Percentiles rank a stretch among this genome's conserved stretches.
Conservation (phyloP, 2,329 filamentous ascomycete genomes). For the Phialophora expanda region DNA sequence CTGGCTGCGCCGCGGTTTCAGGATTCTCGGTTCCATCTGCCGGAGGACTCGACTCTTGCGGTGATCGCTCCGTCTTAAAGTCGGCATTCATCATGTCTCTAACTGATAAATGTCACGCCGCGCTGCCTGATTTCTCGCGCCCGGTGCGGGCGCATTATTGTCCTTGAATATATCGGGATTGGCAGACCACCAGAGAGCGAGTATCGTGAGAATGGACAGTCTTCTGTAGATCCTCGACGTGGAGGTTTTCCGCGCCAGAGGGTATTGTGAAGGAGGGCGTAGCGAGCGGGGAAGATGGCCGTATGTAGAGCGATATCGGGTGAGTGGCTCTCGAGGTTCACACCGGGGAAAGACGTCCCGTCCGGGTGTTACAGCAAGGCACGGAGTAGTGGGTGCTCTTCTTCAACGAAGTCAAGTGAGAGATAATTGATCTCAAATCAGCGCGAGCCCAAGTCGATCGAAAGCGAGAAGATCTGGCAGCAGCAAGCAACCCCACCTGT, state of each 20-base stretch:
- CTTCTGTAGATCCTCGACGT: not conserved
- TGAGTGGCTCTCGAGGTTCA: not conserved
- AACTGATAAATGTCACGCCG: not conserved
- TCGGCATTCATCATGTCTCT: not conserved
- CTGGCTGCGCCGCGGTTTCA: slow-evolving; percentile 14
- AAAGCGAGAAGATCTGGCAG: not conserved
- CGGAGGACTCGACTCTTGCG: slow-evolving; percentile 7
- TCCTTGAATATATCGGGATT: not conserved
- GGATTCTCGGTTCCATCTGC: slow-evolving; percentile 7
- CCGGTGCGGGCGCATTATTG: slow-evolving; percentile 14
- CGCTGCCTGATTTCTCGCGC: slow-evolving; percentile 4
- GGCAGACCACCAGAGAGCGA: not conserved
- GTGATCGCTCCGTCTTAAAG: slow-evolving; percentile 13
- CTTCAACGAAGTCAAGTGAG: not conserved
- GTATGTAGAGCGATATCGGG: not conserved
- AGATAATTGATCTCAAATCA: not conserved
- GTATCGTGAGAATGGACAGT: not conserved
- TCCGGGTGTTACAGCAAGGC: not conserved
- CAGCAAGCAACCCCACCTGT: not conserved
- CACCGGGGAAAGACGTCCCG: not conserved
- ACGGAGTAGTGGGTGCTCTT: not conserved
- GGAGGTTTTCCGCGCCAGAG: not conserved
- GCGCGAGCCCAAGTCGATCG: not conserved
- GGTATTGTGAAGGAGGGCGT: not conserved
- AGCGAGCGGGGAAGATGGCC: not conserved